Percentiles rank a stretch among this genome's conserved stretches.
These are phyloP conservation scores for Furcasterigmium sp. DNA, from an alignment of 2,329 filamentous ascomycete species.

Conservation along the genomic window DNA sequence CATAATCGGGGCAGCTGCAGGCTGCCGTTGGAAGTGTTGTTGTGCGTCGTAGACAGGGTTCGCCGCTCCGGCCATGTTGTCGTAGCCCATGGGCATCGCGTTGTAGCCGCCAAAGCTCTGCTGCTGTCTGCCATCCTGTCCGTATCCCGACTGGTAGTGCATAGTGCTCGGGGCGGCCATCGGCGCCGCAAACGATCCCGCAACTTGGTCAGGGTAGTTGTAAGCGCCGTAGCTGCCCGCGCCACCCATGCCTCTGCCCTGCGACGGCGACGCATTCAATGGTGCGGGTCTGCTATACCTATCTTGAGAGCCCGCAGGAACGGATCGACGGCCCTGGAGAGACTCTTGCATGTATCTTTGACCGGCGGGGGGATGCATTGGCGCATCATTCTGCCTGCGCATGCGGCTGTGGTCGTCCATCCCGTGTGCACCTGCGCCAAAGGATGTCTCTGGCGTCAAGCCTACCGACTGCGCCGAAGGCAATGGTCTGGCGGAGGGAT, in stretches of 20 bases:
- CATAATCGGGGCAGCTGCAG: conserved; percentile 73
- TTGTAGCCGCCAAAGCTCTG: conserved; percentile 55
- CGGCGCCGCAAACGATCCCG: conserved; percentile 47
- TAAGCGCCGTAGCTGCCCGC: conserved; percentile 54
- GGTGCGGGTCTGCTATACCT: conserved; percentile 44
- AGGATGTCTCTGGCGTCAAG: conserved; percentile 50
- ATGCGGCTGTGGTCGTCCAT: conserved; percentile 77
- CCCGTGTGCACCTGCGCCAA: conserved; percentile 48
- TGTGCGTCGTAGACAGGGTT: conserved; percentile 69
- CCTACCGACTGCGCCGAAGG: conserved; percentile 61
- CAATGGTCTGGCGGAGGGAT: conserved; percentile 57
- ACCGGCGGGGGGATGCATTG: conserved; percentile 56
- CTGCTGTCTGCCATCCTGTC: conserved; percentile 52
- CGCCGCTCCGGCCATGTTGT: conserved; percentile 10
- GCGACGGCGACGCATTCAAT: conserved; percentile 42
- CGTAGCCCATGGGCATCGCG: conserved; percentile 68
- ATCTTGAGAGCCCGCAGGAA: conserved; percentile 26
- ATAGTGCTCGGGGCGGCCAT: conserved; percentile 48
- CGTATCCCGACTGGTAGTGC: conserved; percentile 61
- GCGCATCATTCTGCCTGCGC: conserved; percentile 70
- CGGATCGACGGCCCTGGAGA: conserved; percentile 35
- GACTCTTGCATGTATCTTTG: conserved; percentile 48
- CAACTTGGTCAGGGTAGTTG: conserved; percentile 46
- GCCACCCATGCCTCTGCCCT: conserved; percentile 46
- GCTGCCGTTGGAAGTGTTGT: conserved; percentile 72